phyloP scores from a whole-genome alignment of 495 filamentous ascomycete species.

The Aspergillus coremiiformis region DNA sequence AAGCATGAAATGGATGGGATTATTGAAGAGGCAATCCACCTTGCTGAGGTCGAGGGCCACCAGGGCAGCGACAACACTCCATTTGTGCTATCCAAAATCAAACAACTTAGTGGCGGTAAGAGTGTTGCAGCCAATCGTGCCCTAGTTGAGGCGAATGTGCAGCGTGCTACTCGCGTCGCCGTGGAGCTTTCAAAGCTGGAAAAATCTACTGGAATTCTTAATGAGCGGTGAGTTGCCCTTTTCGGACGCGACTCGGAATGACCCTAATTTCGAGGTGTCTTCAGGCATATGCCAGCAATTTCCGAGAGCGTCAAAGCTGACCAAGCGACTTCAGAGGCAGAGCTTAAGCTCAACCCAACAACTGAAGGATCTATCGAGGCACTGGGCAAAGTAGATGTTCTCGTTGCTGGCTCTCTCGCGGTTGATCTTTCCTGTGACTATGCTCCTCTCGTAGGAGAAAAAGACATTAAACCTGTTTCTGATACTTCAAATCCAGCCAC shows the following conservation, averaged over 20 bases:
- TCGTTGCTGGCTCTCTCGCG: conserved; percentile 85
- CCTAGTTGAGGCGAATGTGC: conserved; percentile 73
- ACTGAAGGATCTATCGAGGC: conserved; percentile 7
- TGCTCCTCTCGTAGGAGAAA: conserved; percentile 32
- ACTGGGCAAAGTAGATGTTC: conserved; percentile 47
- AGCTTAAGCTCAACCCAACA: conserved; percentile 4
- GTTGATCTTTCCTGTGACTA: conserved; percentile 84
- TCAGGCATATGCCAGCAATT: conserved; percentile 40
- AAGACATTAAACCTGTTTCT: conserved; percentile 41
- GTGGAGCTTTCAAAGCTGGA: conserved; percentile 63
- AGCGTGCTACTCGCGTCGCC: conserved; percentile 70
- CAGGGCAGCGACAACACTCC: conserved; percentile 80
- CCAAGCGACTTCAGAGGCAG: conserved; percentile 20
- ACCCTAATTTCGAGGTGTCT: conserved; percentile 31
- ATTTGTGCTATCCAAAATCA: conserved; percentile 75
- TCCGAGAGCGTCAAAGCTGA: conserved; percentile 19
- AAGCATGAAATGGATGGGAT: conserved; percentile 62
- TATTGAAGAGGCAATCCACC: conserved; percentile 64
- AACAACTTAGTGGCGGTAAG: conserved; percentile 64
- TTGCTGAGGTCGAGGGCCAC: conserved; percentile 61
- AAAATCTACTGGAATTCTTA: conserved; percentile 21
- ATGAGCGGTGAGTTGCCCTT: conserved; percentile 34
- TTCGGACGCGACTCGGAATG: conserved; percentile 6
- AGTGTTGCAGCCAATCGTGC: conserved; percentile 70
- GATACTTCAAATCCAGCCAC: conserved; percentile 82